Conservation (phyloP, 2,329 filamentous ascomycete genomes). For the Xylaria sp. region DNA sequence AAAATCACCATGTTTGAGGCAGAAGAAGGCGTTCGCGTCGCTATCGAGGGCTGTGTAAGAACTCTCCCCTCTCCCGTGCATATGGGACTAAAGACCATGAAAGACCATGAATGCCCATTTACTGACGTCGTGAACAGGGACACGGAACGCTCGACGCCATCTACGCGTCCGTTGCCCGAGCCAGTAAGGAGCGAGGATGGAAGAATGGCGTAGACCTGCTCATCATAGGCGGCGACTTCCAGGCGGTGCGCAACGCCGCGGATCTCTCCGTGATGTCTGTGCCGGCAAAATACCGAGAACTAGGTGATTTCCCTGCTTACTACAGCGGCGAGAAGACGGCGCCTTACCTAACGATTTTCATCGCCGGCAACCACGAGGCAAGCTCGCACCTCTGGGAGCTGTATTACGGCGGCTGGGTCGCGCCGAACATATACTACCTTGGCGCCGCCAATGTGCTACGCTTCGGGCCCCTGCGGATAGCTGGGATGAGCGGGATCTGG, state of each 20-base stretch:
- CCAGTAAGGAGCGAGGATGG: constrained; percentile 80
- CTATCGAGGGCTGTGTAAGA: constrained; percentile 86
- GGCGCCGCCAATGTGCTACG: constrained; percentile 90
- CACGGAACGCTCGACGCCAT: constrained; percentile 94
- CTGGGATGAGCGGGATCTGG: constrained; percentile 93
- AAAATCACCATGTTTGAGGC: constrained; percentile 6
- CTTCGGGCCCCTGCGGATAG: constrained; percentile 85
- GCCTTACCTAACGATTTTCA: constrained; percentile 90
- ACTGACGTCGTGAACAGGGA: constrained; percentile 64
- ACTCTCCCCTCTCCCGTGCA: not conserved
- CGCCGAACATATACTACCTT: constrained; percentile 96
- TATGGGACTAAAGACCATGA: not conserved
- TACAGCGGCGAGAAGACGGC: constrained; percentile 82
- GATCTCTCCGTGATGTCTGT: constrained; percentile 92
- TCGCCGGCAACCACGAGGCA: constrained; percentile 95
- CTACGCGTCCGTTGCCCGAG: constrained; percentile 78
- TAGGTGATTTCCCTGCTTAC: constrained; percentile 95
- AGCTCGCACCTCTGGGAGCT: constrained; percentile 91
- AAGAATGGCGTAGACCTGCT: constrained; percentile 83
- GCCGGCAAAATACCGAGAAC: constrained; percentile 84
- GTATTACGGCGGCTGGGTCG: constrained; percentile 96
- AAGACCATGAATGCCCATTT: not conserved
- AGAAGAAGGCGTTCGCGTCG: constrained; percentile 72
- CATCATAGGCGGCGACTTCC: constrained; percentile 96
- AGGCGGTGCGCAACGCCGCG: constrained; percentile 88